phyloP scores from a whole-genome alignment of 2,329 filamentous ascomycete genomes.

The Arthrobotrys megalospora region DNA sequence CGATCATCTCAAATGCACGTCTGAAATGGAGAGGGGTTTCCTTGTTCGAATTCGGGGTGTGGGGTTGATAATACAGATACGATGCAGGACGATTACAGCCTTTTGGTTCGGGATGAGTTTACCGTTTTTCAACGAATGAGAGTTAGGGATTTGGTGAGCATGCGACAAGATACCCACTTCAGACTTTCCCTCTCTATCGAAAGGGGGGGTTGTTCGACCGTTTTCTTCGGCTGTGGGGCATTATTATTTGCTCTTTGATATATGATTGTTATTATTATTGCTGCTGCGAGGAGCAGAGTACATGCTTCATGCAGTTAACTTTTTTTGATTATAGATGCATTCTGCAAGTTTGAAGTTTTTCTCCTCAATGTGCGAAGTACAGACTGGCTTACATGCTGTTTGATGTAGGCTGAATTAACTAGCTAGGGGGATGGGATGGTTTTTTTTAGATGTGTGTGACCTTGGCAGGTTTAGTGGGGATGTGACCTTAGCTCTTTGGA shows the following conservation, averaged over 20 bases:
- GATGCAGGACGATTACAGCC: conserved; percentile 5
- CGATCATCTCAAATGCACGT: conserved; percentile 9
- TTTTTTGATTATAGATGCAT: conserved; percentile 29
- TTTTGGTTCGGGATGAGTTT: neutral
- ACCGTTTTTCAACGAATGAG: conserved; percentile 8
- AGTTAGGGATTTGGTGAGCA: conserved; percentile 30
- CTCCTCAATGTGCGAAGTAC: neutral
- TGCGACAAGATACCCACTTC: conserved; percentile 55
- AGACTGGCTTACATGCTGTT: neutral
- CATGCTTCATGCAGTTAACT: conserved; percentile 12
- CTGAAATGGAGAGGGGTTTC: conserved; percentile 5
- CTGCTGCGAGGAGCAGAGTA: neutral
- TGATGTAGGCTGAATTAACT: neutral
- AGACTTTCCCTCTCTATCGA: neutral
- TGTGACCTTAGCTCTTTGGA: neutral
- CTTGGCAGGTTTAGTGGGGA: conserved; percentile 22
- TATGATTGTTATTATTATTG: conserved; percentile 22
- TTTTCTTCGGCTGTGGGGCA: conserved; percentile 10
- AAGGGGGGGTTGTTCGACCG: neutral
- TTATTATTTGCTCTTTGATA: conserved; percentile 3
- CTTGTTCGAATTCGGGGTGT: conserved; percentile 28
- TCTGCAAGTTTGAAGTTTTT: conserved; percentile 2
- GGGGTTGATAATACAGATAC: conserved; percentile 41
- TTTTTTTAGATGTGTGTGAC: conserved; percentile 36
- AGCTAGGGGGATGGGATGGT: conserved; percentile 10